Percentiles rank a stretch among this genome's conserved stretches.
Evolutionary conservation across 257 asterid genomes (phyloP).

Genomic region (Scutellaria baicalensis): DNA sequence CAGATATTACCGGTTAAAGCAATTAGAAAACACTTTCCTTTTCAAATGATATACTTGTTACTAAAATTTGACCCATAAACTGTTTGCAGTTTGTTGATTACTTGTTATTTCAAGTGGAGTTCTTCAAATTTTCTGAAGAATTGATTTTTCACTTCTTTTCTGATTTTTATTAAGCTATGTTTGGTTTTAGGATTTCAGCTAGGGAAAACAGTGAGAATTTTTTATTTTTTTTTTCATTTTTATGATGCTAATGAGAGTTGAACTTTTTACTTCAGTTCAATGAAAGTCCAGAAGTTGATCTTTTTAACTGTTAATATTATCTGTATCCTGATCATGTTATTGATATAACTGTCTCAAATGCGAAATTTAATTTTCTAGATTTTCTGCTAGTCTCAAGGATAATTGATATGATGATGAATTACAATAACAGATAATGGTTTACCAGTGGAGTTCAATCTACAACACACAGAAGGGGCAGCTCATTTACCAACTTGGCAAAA

Average conservation of each 20-base stretch:
- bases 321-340: not conserved
- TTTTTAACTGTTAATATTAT: not conserved
- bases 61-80: not conserved
- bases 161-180: not conserved
- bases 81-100: not conserved
- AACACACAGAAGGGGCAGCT: slow-evolving; percentile 41
- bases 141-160: not conserved
- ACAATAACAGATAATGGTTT: slow-evolving; percentile 36
- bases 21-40: not conserved
- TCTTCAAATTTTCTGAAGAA: not conserved
- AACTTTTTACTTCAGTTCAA: too few species aligned
- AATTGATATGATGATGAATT: not conserved
- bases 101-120: not conserved
- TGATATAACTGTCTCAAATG: not conserved
- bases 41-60: not conserved
- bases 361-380: not conserved
- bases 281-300: too few species aligned
- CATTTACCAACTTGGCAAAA: slow-evolving; percentile 48
- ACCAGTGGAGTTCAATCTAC: slow-evolving; percentile 29
- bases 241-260: not conserved
- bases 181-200: not conserved
- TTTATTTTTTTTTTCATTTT: not conserved
- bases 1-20: not conserved
- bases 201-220: not conserved
- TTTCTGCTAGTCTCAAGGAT: not conserved